phyloP scores from a whole-genome alignment of 2,329 filamentous ascomycete species.

The Rugonectria rugulosa region DNA sequence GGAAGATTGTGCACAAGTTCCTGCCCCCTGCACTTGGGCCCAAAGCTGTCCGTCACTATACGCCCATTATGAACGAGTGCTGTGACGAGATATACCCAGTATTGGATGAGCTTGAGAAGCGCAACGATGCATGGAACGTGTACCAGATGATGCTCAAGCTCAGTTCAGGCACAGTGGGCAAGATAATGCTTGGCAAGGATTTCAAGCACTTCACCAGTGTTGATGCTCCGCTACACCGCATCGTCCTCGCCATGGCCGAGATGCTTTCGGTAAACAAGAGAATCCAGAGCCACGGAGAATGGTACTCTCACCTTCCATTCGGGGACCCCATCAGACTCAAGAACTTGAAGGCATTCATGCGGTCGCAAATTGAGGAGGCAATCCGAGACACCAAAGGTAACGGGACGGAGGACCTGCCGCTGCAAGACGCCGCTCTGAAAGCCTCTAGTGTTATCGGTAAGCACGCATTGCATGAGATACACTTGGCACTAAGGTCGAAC shows the following conservation, averaged over 20 bases:
- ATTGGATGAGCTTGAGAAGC: slow-evolving; percentile 59
- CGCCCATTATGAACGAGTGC: slow-evolving; percentile 64
- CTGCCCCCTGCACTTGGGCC: slow-evolving; percentile 65
- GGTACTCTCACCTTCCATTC: slow-evolving; percentile 65
- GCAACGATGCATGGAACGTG: slow-evolving; percentile 56
- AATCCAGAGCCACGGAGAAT: slow-evolving; percentile 59
- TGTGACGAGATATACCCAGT: slow-evolving; percentile 59
- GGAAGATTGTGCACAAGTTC: slow-evolving; percentile 66
- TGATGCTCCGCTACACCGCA: slow-evolving; percentile 58
- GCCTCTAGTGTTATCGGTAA: slow-evolving; percentile 49
- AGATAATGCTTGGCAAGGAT: slow-evolving; percentile 54
- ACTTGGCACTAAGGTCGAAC: neutral
- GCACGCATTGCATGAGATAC: neutral
- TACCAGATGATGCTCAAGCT: slow-evolving; percentile 61
- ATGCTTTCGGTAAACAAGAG: slow-evolving; percentile 66
- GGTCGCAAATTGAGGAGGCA: slow-evolving; percentile 47
- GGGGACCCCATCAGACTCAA: slow-evolving; percentile 58
- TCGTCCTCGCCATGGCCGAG: slow-evolving; percentile 60
- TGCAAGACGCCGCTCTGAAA: slow-evolving; percentile 58
- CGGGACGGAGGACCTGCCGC: slow-evolving; percentile 48
- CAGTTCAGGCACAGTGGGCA: slow-evolving; percentile 53
- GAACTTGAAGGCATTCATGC: slow-evolving; percentile 34
- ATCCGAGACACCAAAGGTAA: slow-evolving; percentile 42
- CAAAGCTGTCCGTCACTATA: slow-evolving; percentile 68
- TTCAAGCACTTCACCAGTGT: slow-evolving; percentile 52